Percentiles rank a stretch among this genome's conserved stretches.
Conservation (phyloP, 2,329 filamentous ascomycete genomes). For the Xylaria sp. region DNA sequence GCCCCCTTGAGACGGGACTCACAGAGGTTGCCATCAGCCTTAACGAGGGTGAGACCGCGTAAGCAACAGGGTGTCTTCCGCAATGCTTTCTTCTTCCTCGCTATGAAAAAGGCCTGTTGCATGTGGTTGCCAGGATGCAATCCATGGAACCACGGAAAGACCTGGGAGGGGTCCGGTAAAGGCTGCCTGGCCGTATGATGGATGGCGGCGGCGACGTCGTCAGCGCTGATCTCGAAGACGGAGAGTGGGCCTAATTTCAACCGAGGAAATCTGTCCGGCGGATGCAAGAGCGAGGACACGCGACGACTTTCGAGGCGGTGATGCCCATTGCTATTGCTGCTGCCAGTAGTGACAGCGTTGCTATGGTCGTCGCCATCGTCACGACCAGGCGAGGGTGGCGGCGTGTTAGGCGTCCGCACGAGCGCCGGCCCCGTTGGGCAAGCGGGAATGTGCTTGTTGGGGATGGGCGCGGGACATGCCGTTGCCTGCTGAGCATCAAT, state of each 20-base stretch:
- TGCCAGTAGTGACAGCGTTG: not conserved
- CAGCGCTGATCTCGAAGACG: constrained; percentile 78
- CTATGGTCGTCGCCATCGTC: constrained; percentile 58
- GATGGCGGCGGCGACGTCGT: constrained; percentile 76
- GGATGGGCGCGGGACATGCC: constrained; percentile 63
- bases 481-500: constrained; percentile 50
- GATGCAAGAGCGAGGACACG: constrained; percentile 74
- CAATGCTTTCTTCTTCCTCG: constrained; percentile 76
- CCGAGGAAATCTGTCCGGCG: constrained; percentile 71
- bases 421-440: constrained; percentile 82
- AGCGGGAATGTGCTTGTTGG: constrained; percentile 90
- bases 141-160: constrained; percentile 97
- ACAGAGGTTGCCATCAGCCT: constrained; percentile 83
- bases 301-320: constrained; percentile 51
- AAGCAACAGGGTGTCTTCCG: constrained; percentile 80
- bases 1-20: constrained; percentile 86
- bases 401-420: constrained; percentile 67
- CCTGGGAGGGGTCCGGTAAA: constrained; percentile 82
- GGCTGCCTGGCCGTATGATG: constrained; percentile 82
- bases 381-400: constrained; percentile 73
- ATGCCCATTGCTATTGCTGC: not conserved
- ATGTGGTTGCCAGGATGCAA: constrained; percentile 88
- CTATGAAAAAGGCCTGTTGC: constrained; percentile 89
- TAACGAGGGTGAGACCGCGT: constrained; percentile 85
- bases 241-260: constrained; percentile 64